phyloP scores from a whole-genome alignment of 2,329 filamentous ascomycete species.

The Pleoardoris graminearum region DNA sequence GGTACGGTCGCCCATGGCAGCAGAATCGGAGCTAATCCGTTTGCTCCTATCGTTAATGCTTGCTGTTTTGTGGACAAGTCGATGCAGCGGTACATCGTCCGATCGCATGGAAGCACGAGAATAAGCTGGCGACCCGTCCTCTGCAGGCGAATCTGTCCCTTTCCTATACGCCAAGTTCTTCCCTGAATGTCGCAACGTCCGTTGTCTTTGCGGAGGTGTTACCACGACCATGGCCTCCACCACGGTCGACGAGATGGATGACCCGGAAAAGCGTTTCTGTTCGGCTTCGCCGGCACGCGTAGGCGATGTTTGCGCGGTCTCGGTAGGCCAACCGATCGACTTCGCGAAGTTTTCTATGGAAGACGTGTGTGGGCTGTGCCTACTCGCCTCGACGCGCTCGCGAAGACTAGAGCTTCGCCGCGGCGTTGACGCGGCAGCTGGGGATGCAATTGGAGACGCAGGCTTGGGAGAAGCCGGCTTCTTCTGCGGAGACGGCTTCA shows the following conservation, averaged over 20 bases:
- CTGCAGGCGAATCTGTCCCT: slow-evolving; percentile 37
- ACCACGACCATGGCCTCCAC: slow-evolving; percentile 60
- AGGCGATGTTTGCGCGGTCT: slow-evolving; percentile 33
- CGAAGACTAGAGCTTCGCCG: slow-evolving; percentile 35
- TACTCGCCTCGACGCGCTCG: slow-evolving; percentile 39
- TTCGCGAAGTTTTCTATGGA: slow-evolving; percentile 55
- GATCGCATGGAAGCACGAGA: slow-evolving; percentile 53
- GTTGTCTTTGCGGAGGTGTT: slow-evolving; percentile 50
- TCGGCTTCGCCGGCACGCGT: slow-evolving; percentile 33
- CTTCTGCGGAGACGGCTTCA: slow-evolving; percentile 28
- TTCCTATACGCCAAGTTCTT: slow-evolving; percentile 57
- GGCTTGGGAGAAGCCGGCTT: slow-evolving; percentile 9
- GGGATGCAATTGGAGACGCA: slow-evolving; percentile 26
- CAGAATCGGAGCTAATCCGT: slow-evolving; percentile 36
- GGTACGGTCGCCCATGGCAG: slow-evolving; percentile 28
- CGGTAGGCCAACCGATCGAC: slow-evolving; percentile 55
- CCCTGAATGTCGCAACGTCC: slow-evolving; percentile 57
- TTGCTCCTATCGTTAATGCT: slow-evolving; percentile 52
- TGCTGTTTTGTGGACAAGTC: slow-evolving; percentile 55
- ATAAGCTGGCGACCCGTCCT: slow-evolving; percentile 48
- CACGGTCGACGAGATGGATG: slow-evolving; percentile 59
- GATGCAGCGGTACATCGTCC: slow-evolving; percentile 51
- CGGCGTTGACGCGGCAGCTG: slow-evolving; percentile 23
- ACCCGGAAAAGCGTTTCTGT: slow-evolving; percentile 52
- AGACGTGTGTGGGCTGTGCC: slow-evolving; percentile 36